A percentile compares a stretch with the other conserved stretches of the same genome.
Conservation (phyloP, 495 filamentous ascomycete genomes). For the Lepidopterella palustris region DNA sequence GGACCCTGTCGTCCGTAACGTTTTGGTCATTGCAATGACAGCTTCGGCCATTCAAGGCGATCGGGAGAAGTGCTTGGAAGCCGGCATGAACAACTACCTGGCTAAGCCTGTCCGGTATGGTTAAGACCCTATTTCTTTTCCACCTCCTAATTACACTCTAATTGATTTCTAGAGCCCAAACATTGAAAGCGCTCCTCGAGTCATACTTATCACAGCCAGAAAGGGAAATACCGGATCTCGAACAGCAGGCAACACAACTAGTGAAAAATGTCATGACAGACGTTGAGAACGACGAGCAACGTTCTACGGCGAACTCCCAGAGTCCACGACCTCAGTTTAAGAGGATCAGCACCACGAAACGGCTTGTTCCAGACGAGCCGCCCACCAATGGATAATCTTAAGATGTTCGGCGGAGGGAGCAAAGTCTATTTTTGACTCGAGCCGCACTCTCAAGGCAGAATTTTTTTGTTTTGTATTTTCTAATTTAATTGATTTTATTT, state of each 20-base stretch:
- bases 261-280: conserved; percentile 19
- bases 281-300: neutral
- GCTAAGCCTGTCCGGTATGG: conserved; percentile 71
- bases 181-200: conserved; percentile 37
- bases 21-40: conserved; percentile 90
- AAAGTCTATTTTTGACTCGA: too few species aligned
- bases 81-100: conserved; percentile 93
- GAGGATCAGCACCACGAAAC: conserved; percentile 9
- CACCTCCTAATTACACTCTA: neutral
- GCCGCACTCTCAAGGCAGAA: too few species aligned
- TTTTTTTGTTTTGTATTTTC: too few species aligned
- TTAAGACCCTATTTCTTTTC: neutral
- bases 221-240: conserved; percentile 35
- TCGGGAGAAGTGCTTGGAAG: conserved; percentile 82
- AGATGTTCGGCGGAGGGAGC: too few species aligned
- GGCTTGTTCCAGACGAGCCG: neutral
- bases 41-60: conserved; percentile 87
- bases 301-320: neutral
- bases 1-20: conserved; percentile 63
- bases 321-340: conserved; percentile 1
- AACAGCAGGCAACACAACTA: conserved; percentile 36
- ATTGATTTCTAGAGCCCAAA: conserved; percentile 16
- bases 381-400: neutral
- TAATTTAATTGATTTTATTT: too few species aligned
- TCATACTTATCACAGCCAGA: conserved; percentile 36